A percentile compares a stretch with the other conserved stretches of the same genome.
phyloP scores from a whole-genome alignment of 306 rosid species.

The Geum urbanum region DNA sequence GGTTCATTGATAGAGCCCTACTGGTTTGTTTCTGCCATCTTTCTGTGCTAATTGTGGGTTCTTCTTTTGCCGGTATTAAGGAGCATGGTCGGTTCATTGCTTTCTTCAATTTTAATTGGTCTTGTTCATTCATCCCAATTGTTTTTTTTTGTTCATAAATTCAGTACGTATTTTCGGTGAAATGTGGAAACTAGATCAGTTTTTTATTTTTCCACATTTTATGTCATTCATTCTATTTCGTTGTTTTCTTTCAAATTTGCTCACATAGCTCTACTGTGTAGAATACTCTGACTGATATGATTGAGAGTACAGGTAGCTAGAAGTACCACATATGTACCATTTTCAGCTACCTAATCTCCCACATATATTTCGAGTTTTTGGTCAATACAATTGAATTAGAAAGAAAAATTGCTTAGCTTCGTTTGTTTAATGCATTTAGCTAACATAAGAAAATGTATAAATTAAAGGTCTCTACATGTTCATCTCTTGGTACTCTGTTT shows the following conservation, averaged over 20 bases:
- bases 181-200: not conserved
- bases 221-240: slow-evolving; percentile 7
- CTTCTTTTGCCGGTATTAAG: slow-evolving; percentile 55
- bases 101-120: slow-evolving; percentile 39
- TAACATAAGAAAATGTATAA: not conserved
- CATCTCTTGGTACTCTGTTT: not conserved
- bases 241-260: not conserved
- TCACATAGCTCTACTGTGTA: not conserved
- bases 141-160: slow-evolving; percentile 7
- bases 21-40: slow-evolving; percentile 18
- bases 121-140: slow-evolving; percentile 13
- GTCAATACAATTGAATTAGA: not conserved
- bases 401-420: not conserved
- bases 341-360: not conserved
- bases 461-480: not conserved
- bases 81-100: slow-evolving; percentile 62
- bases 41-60: slow-evolving; percentile 22
- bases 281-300: not conserved
- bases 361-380: not conserved
- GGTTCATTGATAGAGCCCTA: slow-evolving; percentile 21
- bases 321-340: slow-evolving; percentile 1
- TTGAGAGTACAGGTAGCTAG: not conserved
- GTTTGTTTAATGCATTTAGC: not conserved
- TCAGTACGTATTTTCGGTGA: not conserved
- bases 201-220: not conserved